Base-by-base conservation (phyloP, 2,329 filamentous ascomycete species). In the Curvularia hawaiiensis region DNA sequence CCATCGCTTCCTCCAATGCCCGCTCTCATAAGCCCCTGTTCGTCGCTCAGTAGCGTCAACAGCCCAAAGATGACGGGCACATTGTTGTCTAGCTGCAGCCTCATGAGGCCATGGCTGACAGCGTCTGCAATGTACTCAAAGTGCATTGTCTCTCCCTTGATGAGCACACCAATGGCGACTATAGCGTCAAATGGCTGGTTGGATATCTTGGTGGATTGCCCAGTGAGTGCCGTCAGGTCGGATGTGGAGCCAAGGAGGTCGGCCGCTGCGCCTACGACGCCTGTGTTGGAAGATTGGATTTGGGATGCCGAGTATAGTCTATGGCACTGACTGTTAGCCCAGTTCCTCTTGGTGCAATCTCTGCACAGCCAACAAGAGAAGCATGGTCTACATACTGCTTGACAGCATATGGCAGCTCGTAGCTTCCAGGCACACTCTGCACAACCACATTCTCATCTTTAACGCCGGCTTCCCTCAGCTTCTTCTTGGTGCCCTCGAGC, bases 91-190 rank as follows among this genome's bases (percentile, higher is more conserved):
- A 98, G 83, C 77, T 96, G 92, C 58, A 98, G 88, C 63, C 91
- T 88, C 95, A 99, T 99, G 60, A 99, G 83, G 7, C 92, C 95
- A 61, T 97, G 91, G 56, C 88, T 92, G 7, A 96, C 92, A 40
- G 91, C 87, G 64, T 98, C 95, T 41, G 93, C 85, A 70, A 99
- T 99, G 80, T 99, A 98, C 80, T 99, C 95, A 73, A 99, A 99
- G 80, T 99, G 95, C 92, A 97, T 97, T 7, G 95, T 98, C 79
- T 96, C 91, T 76, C 95, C 95, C 82, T 99, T 99, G 81, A 99
- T 97, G 60, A 99, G 86, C 55, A 97, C 93, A 54, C 95, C 95
- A 66, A 99, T 90, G 52, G 95, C 92, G 65, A 99, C 93, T 63
- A 99, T 88, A 61, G 95, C 95, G 74, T 98, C 94, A 71, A 98